Percentiles rank a stretch among this genome's conserved stretches.
phyloP scores from a whole-genome alignment of 371 early-diverging fungal genomes.

The Apophysomyces ossiformis region DNA sequence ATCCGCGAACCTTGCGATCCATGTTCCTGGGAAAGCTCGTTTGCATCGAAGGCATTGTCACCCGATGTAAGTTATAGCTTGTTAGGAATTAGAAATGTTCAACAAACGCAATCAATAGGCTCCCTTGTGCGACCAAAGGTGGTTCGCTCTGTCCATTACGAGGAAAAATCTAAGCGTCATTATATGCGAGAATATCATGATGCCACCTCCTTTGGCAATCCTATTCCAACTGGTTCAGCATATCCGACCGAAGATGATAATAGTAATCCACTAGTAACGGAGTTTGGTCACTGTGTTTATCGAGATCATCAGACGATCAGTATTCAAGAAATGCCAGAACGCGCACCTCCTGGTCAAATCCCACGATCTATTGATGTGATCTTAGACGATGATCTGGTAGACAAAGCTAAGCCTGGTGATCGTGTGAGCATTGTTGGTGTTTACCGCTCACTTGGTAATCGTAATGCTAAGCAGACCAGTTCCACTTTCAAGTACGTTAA shows the following conservation, averaged over 20 bases:
- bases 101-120: constrained; percentile 41
- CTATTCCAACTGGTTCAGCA: constrained; percentile 71
- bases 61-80: constrained; percentile 71
- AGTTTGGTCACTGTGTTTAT: constrained; percentile 95
- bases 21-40: constrained; percentile 88
- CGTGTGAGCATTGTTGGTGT: constrained; percentile 96
- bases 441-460: constrained; percentile 88
- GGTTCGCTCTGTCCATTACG: constrained; percentile 93
- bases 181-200: constrained; percentile 93
- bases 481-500: constrained; percentile 79
- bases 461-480: constrained; percentile 75
- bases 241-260: constrained; percentile 94
- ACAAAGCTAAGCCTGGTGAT: constrained; percentile 98
- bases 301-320: constrained; percentile 95
- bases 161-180: constrained; percentile 83
- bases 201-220: constrained; percentile 59
- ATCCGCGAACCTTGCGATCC: constrained; percentile 92
- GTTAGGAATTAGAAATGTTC: constrained; percentile 1
- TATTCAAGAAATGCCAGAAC: constrained; percentile 99
- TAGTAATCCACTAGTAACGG: constrained; percentile 90
- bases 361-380: constrained; percentile 98
- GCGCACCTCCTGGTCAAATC: constrained; percentile 97
- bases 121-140: constrained; percentile 98
- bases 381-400: constrained; percentile 97
- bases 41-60: constrained; percentile 99